Evolutionary conservation across 495 filamentous ascomycete species (phyloP), one percentile per base, ranked within the genome.

Genomic region (Penicillium roqueforti): DNA sequence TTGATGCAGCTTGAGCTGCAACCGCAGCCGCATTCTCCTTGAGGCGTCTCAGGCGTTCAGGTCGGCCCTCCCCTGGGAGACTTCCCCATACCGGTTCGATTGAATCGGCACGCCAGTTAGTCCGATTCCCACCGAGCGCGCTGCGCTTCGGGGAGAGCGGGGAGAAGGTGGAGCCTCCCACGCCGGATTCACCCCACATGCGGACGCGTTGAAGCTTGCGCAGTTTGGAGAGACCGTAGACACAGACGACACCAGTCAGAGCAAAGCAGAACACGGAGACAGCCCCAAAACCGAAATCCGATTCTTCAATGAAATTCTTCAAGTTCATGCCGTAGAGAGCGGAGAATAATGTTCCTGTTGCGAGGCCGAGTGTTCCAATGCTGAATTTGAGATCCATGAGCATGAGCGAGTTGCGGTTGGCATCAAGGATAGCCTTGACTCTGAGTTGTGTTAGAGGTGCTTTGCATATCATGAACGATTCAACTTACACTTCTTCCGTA

Each of bases 301-400:
- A 89, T 69, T 97, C 93, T 75, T 98, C 93, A 57, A 97, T 86
- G 70, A 97, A 98, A 70, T 97, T 97, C 66, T 96, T 95, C 57
- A 98, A 77, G 72, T 98, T 98, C 92, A 97, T 97, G 60, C 93
- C 93, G 76, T 97, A 97, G 11, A 97, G 84, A n/a, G 89, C 91
- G 25, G 93, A 93, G 65, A 96, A 82, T 63, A 97, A 91, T 45
- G 95, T 95, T 28, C 93, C 93, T 59, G 90, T 87, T 51, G 88
- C 92, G 28, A 98, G 82, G 3, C 91, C 91, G 9, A 98, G 81
- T 3, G 93, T 97, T 36, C 90, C 89, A 53, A 98, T 92, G 63
- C 87, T 92, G 74, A 98, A 95, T 67, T 95, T 96, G 47, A 98
- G 83, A 50, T 97, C 95, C 31, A 98, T 84, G 18, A 97, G 82